phyloP scores from a whole-genome alignment of 805 yeast species.

The Lipomyces starkeyi region DNA sequence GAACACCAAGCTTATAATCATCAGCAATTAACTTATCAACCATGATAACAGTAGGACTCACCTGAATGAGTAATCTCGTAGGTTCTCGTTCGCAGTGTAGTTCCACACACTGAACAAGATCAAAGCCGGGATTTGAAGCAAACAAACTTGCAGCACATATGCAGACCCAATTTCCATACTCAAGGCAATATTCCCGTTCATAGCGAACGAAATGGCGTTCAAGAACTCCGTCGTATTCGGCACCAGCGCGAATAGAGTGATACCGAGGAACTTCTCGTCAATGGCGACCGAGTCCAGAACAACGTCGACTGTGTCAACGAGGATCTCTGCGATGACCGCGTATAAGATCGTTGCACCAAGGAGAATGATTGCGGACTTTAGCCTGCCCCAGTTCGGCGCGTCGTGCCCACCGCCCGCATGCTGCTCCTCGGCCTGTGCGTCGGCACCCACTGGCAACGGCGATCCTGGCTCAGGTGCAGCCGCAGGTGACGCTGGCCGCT shows the following conservation, averaged over 20 bases:
- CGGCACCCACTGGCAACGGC: conserved; percentile 4
- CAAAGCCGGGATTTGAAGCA: conserved; percentile 89
- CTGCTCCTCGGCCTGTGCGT: conserved; percentile 37
- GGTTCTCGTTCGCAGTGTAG: conserved; percentile 38
- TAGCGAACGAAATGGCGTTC: conserved; percentile 95
- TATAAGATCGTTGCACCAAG: conserved; percentile 84
- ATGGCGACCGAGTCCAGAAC: conserved; percentile 81
- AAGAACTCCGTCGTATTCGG: conserved; percentile 97
- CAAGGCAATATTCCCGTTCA: conserved; percentile 92
- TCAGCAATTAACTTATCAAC: background rate
- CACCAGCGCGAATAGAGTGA: conserved; percentile 92
- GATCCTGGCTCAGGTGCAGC: conserved; percentile 10
- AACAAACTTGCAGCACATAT: conserved; percentile 92
- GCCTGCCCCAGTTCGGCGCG: conserved; percentile 95
- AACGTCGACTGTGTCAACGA: conserved; percentile 90
- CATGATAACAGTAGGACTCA: conserved; percentile 10
- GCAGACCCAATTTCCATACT: conserved; percentile 99
- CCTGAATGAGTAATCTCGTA: conserved; percentile 38
- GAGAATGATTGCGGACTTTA: conserved; percentile 80
- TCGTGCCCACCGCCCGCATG: conserved; percentile 76
- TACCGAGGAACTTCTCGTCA: conserved; percentile 87
- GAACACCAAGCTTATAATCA: conserved; percentile 68
- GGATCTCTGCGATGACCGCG: conserved; percentile 91
- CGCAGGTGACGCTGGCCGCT: conserved; percentile 7
- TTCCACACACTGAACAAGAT: conserved; percentile 57